Evolutionary conservation across 140 eudicot genomes (phyloP), one percentile per base, ranked within the genome.

Genomic region (Flaveria floridana): DNA sequence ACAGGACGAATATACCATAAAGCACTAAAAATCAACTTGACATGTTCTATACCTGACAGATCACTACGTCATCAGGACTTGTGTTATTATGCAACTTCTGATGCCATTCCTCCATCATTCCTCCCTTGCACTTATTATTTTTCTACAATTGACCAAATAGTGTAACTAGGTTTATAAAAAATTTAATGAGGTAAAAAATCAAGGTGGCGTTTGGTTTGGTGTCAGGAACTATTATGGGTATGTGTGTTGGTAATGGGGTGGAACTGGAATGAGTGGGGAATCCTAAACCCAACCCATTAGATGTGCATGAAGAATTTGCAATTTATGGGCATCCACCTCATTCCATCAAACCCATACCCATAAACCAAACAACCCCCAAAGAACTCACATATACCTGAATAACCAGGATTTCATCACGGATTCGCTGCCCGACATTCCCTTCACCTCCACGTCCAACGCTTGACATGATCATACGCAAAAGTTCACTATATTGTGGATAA

Each of bases 61-160:
- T 95, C 12, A 95, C 82, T 48, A 95, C 97, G 70, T 95, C 99
- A 83, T 95, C 99, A 28, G 97, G 99, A 82, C 99, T 95, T 26
- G 99, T 95, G 79, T 95, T 95, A 76, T 95, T 95, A 80, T 95
- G 99, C 82, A 95, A 82, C 85, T 95, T 95, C 78, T 95, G 99
- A 80, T 95, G 99, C 99, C 97, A 95, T 87, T 95, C 97, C 84
- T 91, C 99, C 99, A 95, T 95, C 86, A 95, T 87, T 78, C 96
- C 99, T 67, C 99, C 99, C 69, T 85, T 84, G 79, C 97, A 95
- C 19, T 84, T 85, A 78, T 95, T 95, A n/a, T 95, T 95, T 81
- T 88, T 83, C 99, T 95, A 84, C 73, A 86, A 14, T 72, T 41
- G 39, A 30, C 9, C 66, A 20, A 46, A 25, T 34, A 62, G 28